A percentile compares a stretch with the other conserved stretches of the same genome.
Conservation (phyloP, 164 flowering plant species). For the Magnolia kwangsiensis region DNA sequence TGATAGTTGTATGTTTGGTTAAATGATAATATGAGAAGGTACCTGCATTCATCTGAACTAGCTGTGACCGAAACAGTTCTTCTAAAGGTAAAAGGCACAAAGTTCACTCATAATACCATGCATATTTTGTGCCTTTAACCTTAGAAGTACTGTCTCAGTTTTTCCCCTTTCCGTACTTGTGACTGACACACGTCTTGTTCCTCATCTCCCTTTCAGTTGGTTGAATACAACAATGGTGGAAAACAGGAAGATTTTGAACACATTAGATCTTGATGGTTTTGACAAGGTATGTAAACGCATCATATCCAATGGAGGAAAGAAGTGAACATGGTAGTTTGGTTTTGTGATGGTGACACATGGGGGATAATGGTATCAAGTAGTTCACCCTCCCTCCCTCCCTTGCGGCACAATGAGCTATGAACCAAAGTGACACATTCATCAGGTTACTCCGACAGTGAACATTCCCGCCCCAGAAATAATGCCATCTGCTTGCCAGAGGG, state of each 20-base stretch:
- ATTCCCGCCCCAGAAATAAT: too few species aligned
- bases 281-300: conserved; percentile 59
- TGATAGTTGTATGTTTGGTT: background rate
- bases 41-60: background rate
- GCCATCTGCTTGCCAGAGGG: too few species aligned
- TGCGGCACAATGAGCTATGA: too few species aligned
- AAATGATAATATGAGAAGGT: background rate
- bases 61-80: background rate
- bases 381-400: too few species aligned
- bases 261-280: conserved; percentile 84
- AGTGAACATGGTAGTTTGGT: background rate
- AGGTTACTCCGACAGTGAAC: too few species aligned
- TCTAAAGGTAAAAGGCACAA: too few species aligned
- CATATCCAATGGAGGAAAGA: background rate
- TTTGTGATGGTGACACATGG: background rate
- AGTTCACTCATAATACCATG: too few species aligned
- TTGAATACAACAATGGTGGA: conserved; percentile 93
- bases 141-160: background rate
- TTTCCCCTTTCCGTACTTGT: background rate
- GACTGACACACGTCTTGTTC: background rate
- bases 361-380: background rate
- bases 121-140: too few species aligned
- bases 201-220: conserved; percentile 57
- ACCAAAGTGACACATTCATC: too few species aligned
- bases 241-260: conserved; percentile 71